phyloP scores from a whole-genome alignment of 2,329 filamentous ascomycete genomes.

The Cladophialophora carrionii region DNA sequence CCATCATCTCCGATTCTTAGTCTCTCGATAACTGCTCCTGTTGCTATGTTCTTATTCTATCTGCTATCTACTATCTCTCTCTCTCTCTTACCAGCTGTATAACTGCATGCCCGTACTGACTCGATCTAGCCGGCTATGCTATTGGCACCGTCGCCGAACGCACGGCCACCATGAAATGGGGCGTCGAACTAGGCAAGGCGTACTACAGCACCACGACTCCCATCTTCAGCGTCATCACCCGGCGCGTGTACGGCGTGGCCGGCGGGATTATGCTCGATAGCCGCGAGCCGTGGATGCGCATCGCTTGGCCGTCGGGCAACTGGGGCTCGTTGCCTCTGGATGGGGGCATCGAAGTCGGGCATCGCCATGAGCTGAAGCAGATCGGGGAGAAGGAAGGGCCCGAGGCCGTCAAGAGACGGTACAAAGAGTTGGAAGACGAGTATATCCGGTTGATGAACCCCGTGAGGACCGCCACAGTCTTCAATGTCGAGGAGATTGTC shows the following conservation, averaged over 20 bases:
- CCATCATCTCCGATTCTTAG: background rate
- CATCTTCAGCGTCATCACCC: constrained; percentile 65
- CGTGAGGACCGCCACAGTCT: constrained; percentile 65
- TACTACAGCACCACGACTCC: constrained; percentile 67
- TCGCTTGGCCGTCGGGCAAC: constrained; percentile 66
- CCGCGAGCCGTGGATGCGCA: constrained; percentile 62
- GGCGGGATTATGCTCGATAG: constrained; percentile 67
- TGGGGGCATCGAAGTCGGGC: constrained; percentile 67
- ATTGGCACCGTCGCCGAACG: constrained; percentile 66
- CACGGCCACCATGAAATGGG: constrained; percentile 67
- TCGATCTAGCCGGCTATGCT: constrained; percentile 57
- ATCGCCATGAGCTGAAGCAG: constrained; percentile 61
- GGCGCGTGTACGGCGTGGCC: constrained; percentile 65
- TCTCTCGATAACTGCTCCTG: background rate
- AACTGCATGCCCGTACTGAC: background rate
- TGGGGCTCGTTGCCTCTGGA: constrained; percentile 67
- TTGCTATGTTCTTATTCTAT: too few relatives aligned
- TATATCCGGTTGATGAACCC: constrained; percentile 67
- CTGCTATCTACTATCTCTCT: background rate
- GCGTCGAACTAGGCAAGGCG: constrained; percentile 62
- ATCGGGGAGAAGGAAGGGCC: constrained; percentile 54
- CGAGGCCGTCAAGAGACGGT: constrained; percentile 58
- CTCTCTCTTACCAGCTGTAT: too few relatives aligned
- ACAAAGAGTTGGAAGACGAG: constrained; percentile 62
- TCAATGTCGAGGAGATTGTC: constrained; percentile 67